Base-by-base conservation (phyloP, 2,329 filamentous ascomycete species). In the Tetracladium maxilliforme region DNA sequence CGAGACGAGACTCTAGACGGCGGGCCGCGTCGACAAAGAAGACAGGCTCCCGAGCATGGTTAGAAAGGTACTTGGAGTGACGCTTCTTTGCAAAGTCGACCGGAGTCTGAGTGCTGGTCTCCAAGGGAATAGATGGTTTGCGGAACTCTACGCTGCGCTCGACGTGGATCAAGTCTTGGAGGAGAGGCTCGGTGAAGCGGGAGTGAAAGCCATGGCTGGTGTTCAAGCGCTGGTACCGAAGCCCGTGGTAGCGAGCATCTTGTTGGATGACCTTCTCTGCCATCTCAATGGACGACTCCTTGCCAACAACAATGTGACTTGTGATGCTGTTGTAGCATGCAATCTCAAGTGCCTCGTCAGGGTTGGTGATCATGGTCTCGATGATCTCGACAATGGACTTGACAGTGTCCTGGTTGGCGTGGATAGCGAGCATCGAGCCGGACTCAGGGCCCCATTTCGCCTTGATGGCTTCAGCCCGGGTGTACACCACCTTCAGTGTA, bases 381-480 rank as follows among this genome's bases (percentile, higher is more conserved):
- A 14, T 21, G 28, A 10, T 21, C 20, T 17, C 14, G 9, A 37
- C 12, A 6, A 37, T 14, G 6, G 27, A 19, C n/a, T 31, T 11
- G 2, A 37, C 27, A 10, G 12, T 16, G 4, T 22, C 17, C 5
- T 18, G 24, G 17, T 34, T 22, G 9, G 15, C 25, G 13, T 44
- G 30, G 7, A 49, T 19, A 2, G 44, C 36, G 8, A 53, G 13
- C 52, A 56, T 56, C 4, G 37, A 19, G 1, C 51, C 52, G 5
- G 19, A 21, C 6, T 55, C 51, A 1, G 31, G 6, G 2, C 49
- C 45, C 49, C 51, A 56, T 9, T 24, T 16, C 3, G 37, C 29
- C 11, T 35, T 19, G 6, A 56, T 43, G 4, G 56, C 16, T 2
- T 21, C 21, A 2, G 52, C 52, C 8, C 54, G 37, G 1, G 26